phyloP scores from a whole-genome alignment of 495 filamentous ascomycete genomes.

The Thermochaetoides thermophila region DNA sequence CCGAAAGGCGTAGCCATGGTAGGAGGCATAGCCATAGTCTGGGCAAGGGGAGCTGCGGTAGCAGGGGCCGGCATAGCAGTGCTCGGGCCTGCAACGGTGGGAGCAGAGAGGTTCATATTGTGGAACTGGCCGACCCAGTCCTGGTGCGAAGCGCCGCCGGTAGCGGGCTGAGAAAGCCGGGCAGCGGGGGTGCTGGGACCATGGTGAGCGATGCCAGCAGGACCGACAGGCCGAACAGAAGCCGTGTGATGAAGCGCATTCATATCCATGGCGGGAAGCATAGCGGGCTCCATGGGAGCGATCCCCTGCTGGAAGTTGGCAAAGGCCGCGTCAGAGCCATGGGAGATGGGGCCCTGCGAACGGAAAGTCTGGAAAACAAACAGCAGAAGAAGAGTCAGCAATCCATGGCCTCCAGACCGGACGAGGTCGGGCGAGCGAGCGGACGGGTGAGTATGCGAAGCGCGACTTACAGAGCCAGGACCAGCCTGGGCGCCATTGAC shows the following conservation, averaged over 20 bases:
- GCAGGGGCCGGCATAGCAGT: conserved; percentile 1
- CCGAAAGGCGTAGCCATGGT: conserved; percentile 1
- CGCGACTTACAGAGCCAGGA: conserved; percentile 7
- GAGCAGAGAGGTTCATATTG: conserved; percentile 11
- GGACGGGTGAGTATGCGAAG: too few relatives aligned
- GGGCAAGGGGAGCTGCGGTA: conserved; percentile 3
- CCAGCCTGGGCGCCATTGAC: conserved; percentile 9
- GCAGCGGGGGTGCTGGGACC: conserved; percentile 3
- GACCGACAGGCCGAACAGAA: conserved; percentile 1
- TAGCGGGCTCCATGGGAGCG: conserved; percentile 3
- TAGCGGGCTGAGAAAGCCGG: conserved; percentile 6
- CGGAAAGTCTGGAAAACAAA: conserved; percentile 17
- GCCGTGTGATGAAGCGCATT: not conserved
- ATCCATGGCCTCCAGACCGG: not conserved
- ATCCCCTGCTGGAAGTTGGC: conserved; percentile 11
- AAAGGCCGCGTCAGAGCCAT: conserved; percentile 10
- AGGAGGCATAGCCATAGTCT: conserved; percentile 3
- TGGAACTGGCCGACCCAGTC: conserved; percentile 18
- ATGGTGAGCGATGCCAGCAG: not conserved
- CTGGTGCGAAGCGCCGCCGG: conserved; percentile 5
- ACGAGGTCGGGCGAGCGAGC: too few relatives aligned
- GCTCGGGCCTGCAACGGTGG: conserved; percentile 1
- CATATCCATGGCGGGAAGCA: conserved; percentile 6
- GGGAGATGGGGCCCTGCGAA: conserved; percentile 5
- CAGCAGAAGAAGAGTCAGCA: conserved; percentile 1